phyloP scores from a whole-genome alignment of 306 rosid genomes.

The Sechiopsis laciniata region DNA sequence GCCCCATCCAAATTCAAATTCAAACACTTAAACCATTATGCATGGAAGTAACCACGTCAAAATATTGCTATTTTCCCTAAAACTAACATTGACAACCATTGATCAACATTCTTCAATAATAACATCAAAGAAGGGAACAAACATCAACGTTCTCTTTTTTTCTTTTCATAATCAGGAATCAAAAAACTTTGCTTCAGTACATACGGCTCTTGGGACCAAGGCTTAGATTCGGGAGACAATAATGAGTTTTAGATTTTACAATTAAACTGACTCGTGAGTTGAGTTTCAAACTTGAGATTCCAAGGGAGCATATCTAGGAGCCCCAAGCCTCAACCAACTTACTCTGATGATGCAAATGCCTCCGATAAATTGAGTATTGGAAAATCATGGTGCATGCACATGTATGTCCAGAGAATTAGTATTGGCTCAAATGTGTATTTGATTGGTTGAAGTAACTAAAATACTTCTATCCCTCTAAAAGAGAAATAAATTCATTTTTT shows the following conservation, averaged over 20 bases:
- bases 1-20: neutral
- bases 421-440: too few relatives aligned
- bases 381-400: neutral
- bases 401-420: neutral
- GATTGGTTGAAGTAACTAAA: neutral
- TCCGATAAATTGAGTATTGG: neutral
- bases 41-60: neutral
- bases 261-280: too few relatives aligned
- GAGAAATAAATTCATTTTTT: neutral
- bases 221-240: too few relatives aligned
- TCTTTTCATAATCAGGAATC: too few relatives aligned
- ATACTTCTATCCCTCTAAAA: neutral
- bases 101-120: neutral
- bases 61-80: neutral
- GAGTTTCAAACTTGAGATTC: too few relatives aligned
- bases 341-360: constrained; percentile 1
- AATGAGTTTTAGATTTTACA: too few relatives aligned
- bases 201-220: too few relatives aligned
- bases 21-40: neutral
- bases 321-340: neutral
- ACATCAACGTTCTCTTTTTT: neutral
- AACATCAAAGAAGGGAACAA: neutral
- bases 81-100: neutral
- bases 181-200: too few relatives aligned
- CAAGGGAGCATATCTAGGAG: too few relatives aligned